Evolutionary conservation across 1,284 basidiomycete genomes (phyloP), one percentile per base, ranked within the genome.

Genomic region (Tilletia setariae): DNA sequence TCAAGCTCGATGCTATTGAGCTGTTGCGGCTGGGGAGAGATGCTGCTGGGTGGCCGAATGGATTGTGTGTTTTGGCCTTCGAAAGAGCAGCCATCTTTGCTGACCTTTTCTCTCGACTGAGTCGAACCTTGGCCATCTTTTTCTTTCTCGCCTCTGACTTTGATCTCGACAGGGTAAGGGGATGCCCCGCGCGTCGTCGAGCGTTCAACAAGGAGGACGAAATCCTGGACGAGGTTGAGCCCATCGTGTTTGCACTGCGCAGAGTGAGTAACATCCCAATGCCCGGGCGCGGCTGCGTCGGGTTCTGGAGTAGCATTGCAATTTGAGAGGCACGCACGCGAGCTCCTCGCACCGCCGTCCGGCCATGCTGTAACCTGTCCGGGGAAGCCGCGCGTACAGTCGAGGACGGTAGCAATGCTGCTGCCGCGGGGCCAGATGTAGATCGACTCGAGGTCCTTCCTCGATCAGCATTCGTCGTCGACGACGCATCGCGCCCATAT

Each of bases 281-380:
- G 8, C 53, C 53, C 7, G 53, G 25, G 8, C 4, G 8, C 19
- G 11, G 8, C 11, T 9, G 21, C 49, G 16, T 16, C 8, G 53
- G 28, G 9, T 30, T 21, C 8, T 25, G 16, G 25, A 25, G 19
- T 53, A 25, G 44, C 32, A 68, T 21, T 11, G 30, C 49, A 43
- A 40, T n/a, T 61, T 49, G 25, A 43, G 30, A 16, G 2, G 40
- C 28, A 28, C 32, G 44, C 1, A 32, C 65, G 35, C 72, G 67
- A 8, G 73, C 73, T 1, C 70, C 74, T 23, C 47, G 42, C 23
- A 64, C 13, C 21, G 32, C 21, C 21, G 42, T 2, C 21, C 63
- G 23, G 16, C 47, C 30, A 40, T 40, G 59, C 15, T 49, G 47
- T 43, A 28, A 9, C 6, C 47, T 21, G 42, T 64, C 63, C 15